Percentiles rank a stretch among this genome's conserved stretches.
phyloP scores from a whole-genome alignment of 148 eudicot genomes.

The Rhododendron ferrugineum region DNA sequence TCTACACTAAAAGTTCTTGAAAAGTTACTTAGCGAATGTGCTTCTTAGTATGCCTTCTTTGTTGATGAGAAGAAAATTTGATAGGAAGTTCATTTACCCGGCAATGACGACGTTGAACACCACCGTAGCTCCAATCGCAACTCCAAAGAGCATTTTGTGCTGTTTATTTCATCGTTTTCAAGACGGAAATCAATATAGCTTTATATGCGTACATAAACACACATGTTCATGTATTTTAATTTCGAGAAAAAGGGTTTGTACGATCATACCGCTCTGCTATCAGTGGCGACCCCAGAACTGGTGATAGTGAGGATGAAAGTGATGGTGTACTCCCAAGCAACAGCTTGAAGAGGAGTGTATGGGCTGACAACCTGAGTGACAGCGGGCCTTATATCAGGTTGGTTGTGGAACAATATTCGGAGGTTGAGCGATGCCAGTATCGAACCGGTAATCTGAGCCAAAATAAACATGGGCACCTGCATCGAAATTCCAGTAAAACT shows the following conservation, averaged over 20 bases:
- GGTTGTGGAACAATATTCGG: slow-evolving; percentile 26
- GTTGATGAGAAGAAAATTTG: neutral
- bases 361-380: slow-evolving; percentile 27
- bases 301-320: slow-evolving; percentile 33
- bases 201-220: neutral
- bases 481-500: neutral
- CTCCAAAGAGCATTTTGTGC: slow-evolving; percentile 23
- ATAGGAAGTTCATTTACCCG: slow-evolving; percentile 17
- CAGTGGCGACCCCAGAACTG: slow-evolving; percentile 30
- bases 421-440: slow-evolving; percentile 38
- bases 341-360: slow-evolving; percentile 32
- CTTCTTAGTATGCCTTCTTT: neutral
- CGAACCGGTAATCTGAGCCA: slow-evolving; percentile 36
- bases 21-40: too few species aligned
- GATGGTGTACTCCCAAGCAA: slow-evolving; percentile 36
- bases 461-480: slow-evolving; percentile 31
- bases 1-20: neutral
- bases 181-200: neutral
- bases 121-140: slow-evolving; percentile 37
- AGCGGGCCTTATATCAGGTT: slow-evolving; percentile 22
- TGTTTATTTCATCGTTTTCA: neutral
- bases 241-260: neutral
- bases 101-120: slow-evolving; percentile 26
- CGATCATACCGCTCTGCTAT: slow-evolving; percentile 34
- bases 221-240: neutral